Evolutionary conservation across 2,329 filamentous ascomycete species (phyloP).

Genomic region (Aspergillus fructus): DNA sequence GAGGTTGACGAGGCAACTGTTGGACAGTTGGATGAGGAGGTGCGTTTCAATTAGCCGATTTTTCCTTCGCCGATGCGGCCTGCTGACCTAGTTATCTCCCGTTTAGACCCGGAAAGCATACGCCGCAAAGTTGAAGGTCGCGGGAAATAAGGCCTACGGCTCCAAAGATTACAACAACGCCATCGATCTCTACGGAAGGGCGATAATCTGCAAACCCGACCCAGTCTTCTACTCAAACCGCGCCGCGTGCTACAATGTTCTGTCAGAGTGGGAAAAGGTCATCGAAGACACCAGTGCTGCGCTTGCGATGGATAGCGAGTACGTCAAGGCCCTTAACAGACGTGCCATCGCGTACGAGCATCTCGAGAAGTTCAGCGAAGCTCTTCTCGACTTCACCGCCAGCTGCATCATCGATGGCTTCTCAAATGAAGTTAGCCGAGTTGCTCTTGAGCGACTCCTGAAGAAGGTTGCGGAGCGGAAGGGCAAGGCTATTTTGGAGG

Average conservation of each 20-base stretch:
- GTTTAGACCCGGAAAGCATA: constrained; percentile 76
- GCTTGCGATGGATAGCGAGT: constrained; percentile 88
- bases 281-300: constrained; percentile 96
- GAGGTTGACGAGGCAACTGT: constrained; percentile 57
- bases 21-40: constrained; percentile 47
- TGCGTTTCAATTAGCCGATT: constrained; percentile 24
- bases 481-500: constrained; percentile 80
- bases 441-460: constrained; percentile 85
- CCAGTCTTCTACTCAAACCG: constrained; percentile 99
- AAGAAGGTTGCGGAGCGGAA: constrained; percentile 97
- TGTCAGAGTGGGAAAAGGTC: constrained; percentile 91
- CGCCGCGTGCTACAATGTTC: constrained; percentile 93
- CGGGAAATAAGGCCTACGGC: constrained; percentile 94
- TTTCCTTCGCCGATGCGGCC: background rate
- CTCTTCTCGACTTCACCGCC: constrained; percentile 94
- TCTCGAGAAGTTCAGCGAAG: constrained; percentile 85
- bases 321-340: constrained; percentile 96
- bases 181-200: constrained; percentile 92
- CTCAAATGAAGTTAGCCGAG: constrained; percentile 83
- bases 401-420: constrained; percentile 99
- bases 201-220: constrained; percentile 94
- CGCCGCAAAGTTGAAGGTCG: constrained; percentile 87
- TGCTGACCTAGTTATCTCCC: constrained; percentile 10
- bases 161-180: constrained; percentile 90
- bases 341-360: constrained; percentile 96